Evolutionary conservation across 805 yeast species (phyloP), one percentile per base, ranked within the genome.

Genomic region (Saccharomycopsis sp.): DNA sequence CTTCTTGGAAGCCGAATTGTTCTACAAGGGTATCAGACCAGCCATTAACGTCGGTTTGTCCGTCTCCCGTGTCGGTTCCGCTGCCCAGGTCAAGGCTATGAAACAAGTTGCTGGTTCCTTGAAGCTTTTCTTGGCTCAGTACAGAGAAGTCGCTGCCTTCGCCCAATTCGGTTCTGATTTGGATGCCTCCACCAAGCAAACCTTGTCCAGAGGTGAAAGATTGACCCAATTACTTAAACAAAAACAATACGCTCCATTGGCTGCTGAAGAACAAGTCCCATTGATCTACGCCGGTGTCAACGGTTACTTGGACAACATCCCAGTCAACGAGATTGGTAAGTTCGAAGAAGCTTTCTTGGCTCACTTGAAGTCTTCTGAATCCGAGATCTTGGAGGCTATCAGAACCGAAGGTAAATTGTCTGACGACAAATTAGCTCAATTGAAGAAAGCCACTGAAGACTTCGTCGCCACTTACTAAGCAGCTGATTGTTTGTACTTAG

Each of bases 101-200:
- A 94, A 94, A 82, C 98, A 94, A 85, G 98, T 94, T 79, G 99
- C 99, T 69, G 99, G 99, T 87, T 94, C 99, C 69, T 88, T 94
- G 81, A 94, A 94, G 81, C 89, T 94, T 79, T 94, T 91, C 97
- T 89, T 94, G 85, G 99, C 99, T 72, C 99, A 94, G 84, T 94
- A 94, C 89, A 91, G 99, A 90, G 99, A 94, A 87, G 99, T 94
- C 71, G 99, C 99, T 76, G 99, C 99, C 72, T 94, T 94, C 79
- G 99, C 99, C 72, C 99, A 94, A 85, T 94, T 94, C 85, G 99
- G 99, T 87, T 94, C 99, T 69, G 99, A 94, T 81, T 85, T 94
- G 78, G 99, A 94, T 80, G 98, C 99, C 70, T 91, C 97, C 62
- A 94, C 99, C 79, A 94, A 92, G 84, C 97, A 91, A 83, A 94